Evolutionary conservation across 106 monocot species (phyloP), one percentile per base, ranked within the genome.

Genomic region (Allium cepa): DNA sequence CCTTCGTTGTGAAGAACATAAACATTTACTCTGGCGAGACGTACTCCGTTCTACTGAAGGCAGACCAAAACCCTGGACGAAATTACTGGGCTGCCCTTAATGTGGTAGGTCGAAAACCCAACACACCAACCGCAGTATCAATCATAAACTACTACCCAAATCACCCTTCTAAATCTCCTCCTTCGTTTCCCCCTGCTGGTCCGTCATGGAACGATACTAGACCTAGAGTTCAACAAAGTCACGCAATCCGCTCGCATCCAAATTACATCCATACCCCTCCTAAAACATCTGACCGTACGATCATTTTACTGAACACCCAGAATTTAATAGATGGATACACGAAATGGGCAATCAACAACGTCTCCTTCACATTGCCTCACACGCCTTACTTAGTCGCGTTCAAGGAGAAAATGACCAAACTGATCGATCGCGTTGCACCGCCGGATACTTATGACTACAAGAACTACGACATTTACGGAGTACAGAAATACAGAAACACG

Each of bases 21-120:
- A 79, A 81, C 68, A 78, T 88, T 47, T 95, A 95, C 87, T 91
- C 94, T 22, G 94, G 91, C 22, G 94, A 95, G 88, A 88, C 85
- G 1, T 95, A 95, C 75, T 95, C 94, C 22, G 88, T 95, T 0
- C 77, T 95, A 0, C 12, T 91, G 7, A 88, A 68, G 14, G 92
- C 92, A 16, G 63, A 96, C 69, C 91, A 80, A 15, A 78, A 82
- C 63, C 79, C 88, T 0, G 71, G 78, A 13, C 78, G 76, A 9
- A 96, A 96, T 77, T 96, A 96, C 69, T 96, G 96, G 96, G 62
- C 65, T 7, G 84, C 72, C 28, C 45, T 72, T 57, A 88, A 96
- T 46, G 85, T 96, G 9, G 78, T 96, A 6, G 71, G 72, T 49
- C 85, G 92, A 36, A 74, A 81, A 28, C 88, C 84, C 0, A 18